Conservation (phyloP, 371 early-diverging fungal genomes). For the Rhizopus arrhizus region DNA sequence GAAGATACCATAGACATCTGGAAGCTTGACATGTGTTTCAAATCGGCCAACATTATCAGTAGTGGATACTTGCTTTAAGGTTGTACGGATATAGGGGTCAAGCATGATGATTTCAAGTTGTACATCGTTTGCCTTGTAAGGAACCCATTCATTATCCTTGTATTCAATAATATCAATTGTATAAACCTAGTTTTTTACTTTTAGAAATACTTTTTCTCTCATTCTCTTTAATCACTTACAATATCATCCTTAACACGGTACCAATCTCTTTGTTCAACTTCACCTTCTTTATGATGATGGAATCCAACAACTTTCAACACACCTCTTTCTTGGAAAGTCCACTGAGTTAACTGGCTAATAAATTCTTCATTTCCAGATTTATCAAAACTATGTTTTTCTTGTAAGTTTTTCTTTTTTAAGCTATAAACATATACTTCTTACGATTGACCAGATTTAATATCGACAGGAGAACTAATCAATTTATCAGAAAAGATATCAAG, state of each 20-base stretch:
- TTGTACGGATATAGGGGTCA: conserved; percentile 92
- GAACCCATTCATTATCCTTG: conserved; percentile 77
- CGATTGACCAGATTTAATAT: conserved; percentile 29
- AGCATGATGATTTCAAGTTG: conserved; percentile 95
- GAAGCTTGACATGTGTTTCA: conserved; percentile 69
- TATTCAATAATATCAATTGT: conserved; percentile 79
- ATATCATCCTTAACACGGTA: conserved; percentile 92
- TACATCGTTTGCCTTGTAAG: conserved; percentile 74
- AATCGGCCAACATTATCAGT: conserved; percentile 45
- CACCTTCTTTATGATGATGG: conserved; percentile 73
- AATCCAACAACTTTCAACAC: conserved; percentile 70
- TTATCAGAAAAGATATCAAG: conserved; percentile 78
- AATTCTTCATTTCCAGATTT: conserved; percentile 76
- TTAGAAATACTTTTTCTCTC: background rate
- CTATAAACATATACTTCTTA: conserved; percentile 6
- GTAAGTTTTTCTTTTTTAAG: no score
- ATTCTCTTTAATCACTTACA: conserved; percentile 45
- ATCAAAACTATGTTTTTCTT: conserved; percentile 15
- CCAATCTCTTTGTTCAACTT: conserved; percentile 64
- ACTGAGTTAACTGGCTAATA: conserved; percentile 72
- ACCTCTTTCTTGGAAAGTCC: conserved; percentile 93
- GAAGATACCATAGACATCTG: conserved; percentile 95
- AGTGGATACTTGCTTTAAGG: conserved; percentile 58
- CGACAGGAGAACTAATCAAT: conserved; percentile 27
- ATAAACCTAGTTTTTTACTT: conserved; percentile 61